Percentiles rank a stretch among this genome's conserved stretches.
These are phyloP conservation scores for Diospyros lotus DNA, from an alignment of 148 eudicot genomes.

Conservation along the genomic window DNA sequence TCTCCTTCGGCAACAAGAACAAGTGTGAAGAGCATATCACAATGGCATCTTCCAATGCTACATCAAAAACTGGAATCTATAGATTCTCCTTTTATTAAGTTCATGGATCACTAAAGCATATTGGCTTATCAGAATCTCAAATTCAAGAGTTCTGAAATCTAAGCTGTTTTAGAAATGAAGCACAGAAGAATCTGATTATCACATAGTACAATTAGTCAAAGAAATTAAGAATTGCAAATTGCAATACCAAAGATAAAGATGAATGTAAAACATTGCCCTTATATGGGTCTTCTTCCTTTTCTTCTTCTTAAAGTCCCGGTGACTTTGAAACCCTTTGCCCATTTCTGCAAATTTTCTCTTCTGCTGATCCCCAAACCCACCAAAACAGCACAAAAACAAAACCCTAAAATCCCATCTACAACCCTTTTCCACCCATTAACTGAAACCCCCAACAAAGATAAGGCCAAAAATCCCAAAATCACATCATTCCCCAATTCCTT, in stretches of 20 bases:
- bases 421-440: constrained; percentile 36
- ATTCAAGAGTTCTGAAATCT: neutral
- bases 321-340: constrained; percentile 25
- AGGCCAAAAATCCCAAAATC: constrained; percentile 27
- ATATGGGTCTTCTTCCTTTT: constrained; percentile 27
- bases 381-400: constrained; percentile 57
- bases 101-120: too few species aligned
- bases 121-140: too few species aligned
- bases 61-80: too few species aligned
- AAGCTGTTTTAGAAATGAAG: neutral
- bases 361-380: constrained; percentile 42
- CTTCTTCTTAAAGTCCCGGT: constrained; percentile 13
- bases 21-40: too few species aligned
- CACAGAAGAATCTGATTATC: constrained; percentile 19
- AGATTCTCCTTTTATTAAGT: too few species aligned
- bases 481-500: constrained; percentile 23
- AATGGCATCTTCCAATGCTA: too few species aligned
- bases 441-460: constrained; percentile 33
- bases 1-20: too few species aligned
- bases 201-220: neutral
- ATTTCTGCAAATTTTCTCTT: constrained; percentile 30
- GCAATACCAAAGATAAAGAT: neutral
- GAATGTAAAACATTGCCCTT: neutral
- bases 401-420: constrained; percentile 57
- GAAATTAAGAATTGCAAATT: too few species aligned